Base-by-base conservation (phyloP, 495 filamentous ascomycete species). In the Talaromyces trachyspermus region DNA sequence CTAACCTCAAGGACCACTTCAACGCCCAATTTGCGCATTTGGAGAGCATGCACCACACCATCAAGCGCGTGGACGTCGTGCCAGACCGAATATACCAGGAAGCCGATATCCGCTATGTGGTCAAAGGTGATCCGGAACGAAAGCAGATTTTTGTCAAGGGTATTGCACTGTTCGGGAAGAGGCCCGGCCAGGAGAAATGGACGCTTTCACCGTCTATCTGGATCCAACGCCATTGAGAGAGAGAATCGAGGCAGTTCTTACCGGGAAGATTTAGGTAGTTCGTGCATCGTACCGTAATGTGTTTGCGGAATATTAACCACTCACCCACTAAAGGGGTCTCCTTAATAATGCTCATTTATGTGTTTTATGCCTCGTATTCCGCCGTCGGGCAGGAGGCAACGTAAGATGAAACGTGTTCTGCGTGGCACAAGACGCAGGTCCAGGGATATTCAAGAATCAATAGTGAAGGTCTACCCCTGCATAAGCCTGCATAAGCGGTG, bases 61-160 rank as follows among this genome's bases (percentile, higher is more conserved):
- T 44, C 17, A 44, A 22, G 15, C 42, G 32, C 22, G 42, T 44
- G 14, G 42, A 44, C 20, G 42, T 44, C n/a, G 25, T 44, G 24
- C 42, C 42, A 10, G 42, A 44, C n/a, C 42, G 42, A 3, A 44
- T 44, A 5, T 44, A 44, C 26, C 42, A 44, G 27, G 42, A 44
- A 44, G 42, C 42, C 0, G 26, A 44, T 12, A 44, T 44, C 17
- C 27, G 17, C 14, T 44, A 44, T 17, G 26, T 44, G 15, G 27
- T 44, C 1, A 44, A 44, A 27, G 27, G 27, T 18, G 42, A 44
- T 29, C 42, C 42, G 6, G 42, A 44, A 33, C 29, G 18, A 14
- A 44, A 44, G 17, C 15, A 44, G 4, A 44, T 44, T 6, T 2
- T 12, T 3, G 17, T 44, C 17, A 32, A 15, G 24, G 42, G 42